Evolutionary conservation across 345 rosid genomes (phyloP), one percentile per base, ranked within the genome.

Genomic region (Anastatica hierochuntica): DNA sequence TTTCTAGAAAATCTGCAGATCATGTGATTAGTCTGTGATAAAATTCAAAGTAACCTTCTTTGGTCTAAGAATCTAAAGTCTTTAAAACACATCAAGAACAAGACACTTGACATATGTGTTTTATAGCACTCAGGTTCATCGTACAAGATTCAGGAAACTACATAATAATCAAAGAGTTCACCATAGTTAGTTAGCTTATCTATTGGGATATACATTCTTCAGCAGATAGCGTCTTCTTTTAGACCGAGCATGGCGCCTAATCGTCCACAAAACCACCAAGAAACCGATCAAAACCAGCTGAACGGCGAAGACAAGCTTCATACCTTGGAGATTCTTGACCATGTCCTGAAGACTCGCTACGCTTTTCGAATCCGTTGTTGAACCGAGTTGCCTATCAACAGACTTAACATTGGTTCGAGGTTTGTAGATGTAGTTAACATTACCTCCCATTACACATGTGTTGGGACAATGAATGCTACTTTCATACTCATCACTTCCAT

Each of bases 351-450:
- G 41, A 55, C 10, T 43, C 24, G 3, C n/a, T 1, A 39, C 2
- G 11, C 35, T 43, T 2, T 30, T 33, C 9, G 61, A 51, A 43
- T 69, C 79, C 33, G 72, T 40, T 1, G 34, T 36, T 37, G 72
- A 58, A 42, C 53, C 64, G 24, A 45, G 20, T 46, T 61, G 20
- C 13, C 42, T 41, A 7, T 42, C 30, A 12, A 64, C 33, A 36
- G 81, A 43, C 19, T 53, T 61, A 53, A 49, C 40, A 8, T 35
- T 15, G 30, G 53, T 67, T 58, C 75, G 70, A 17, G 74, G 37
- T 66, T 74, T 77, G 69, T 84, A 80, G 56, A 72, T 69, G 66
- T 84, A 82, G 71, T 74, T 71, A 17, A 80, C 42, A 49, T 68
- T 74, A 69, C 89, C 95, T 39, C 98, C 73, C 73, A 69, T 62